These are phyloP conservation scores for Smallanthus sonchifolius DNA, from an alignment of 129 eudicot genomes.

Conservation along the genomic window DNA sequence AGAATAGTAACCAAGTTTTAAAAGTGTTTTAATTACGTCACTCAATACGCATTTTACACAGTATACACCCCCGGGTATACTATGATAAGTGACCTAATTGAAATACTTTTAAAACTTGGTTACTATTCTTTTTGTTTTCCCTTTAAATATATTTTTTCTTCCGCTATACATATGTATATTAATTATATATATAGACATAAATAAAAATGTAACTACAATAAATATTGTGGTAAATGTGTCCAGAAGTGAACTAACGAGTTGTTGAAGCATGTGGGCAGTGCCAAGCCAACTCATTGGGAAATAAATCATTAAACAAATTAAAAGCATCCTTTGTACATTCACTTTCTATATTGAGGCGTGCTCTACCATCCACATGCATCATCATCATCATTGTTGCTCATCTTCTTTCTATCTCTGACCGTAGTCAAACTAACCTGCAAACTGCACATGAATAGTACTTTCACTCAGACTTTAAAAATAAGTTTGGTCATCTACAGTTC, in stretches of 20 bases:
- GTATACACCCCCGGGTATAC: no score
- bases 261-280: slow-evolving; percentile 51
- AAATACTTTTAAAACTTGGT: no score
- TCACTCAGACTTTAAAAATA: slow-evolving; percentile 1
- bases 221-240: neutral
- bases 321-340: slow-evolving; percentile 26
- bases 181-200: no score
- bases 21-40: no score
- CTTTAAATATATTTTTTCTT: no score
- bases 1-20: no score
- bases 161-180: no score
- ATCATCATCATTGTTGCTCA: slow-evolving; percentile 14
- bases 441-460: slow-evolving; percentile 36
- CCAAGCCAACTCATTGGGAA: slow-evolving; percentile 60
- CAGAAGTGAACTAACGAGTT: neutral
- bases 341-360: slow-evolving; percentile 43
- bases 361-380: slow-evolving; percentile 30
- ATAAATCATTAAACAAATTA: slow-evolving; percentile 24
- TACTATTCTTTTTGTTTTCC: no score
- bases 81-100: no score
- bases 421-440: slow-evolving; percentile 40
- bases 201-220: neutral
- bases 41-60: no score
- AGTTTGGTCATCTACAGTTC: slow-evolving; percentile 23
- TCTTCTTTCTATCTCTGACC: slow-evolving; percentile 37